Evolutionary conservation across 2,329 filamentous ascomycete genomes (phyloP).

Genomic region (Trichoderma polysporum): DNA sequence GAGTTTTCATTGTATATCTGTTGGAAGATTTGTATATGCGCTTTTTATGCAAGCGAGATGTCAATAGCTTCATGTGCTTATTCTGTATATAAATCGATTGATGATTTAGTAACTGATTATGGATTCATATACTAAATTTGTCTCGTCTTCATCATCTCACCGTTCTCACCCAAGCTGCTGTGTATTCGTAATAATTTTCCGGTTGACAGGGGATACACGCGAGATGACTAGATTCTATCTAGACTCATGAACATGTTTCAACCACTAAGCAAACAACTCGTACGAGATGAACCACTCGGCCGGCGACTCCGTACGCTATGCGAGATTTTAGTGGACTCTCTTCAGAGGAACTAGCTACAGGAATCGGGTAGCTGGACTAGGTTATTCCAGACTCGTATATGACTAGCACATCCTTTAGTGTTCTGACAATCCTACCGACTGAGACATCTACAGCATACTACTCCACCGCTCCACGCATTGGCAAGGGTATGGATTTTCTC

Average conservation of each 20-base stretch:
- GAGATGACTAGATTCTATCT: not conserved
- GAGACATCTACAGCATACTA: not conserved
- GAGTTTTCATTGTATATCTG: conserved; percentile 2
- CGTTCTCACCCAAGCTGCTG: not conserved
- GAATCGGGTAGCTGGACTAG: not conserved
- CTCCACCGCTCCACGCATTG: not conserved
- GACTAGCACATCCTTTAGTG: not conserved
- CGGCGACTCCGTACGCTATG: not conserved
- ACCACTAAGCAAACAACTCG: not conserved
- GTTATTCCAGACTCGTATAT: not conserved
- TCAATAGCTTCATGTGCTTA: not conserved
- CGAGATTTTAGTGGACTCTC: not conserved
- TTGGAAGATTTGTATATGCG: not conserved
- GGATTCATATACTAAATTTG: not conserved
- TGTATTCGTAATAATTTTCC: not conserved
- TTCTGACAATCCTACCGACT: not conserved
- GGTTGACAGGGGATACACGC: not conserved
- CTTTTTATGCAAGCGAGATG: not conserved
- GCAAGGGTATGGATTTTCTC: not conserved
- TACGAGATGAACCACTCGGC: not conserved
- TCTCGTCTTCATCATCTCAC: not conserved
- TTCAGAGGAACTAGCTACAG: not conserved
- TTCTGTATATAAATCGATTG: not conserved
- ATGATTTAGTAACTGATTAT: not conserved
- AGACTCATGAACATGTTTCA: not conserved